Evolutionary conservation across 306 rosid genomes (phyloP), one percentile per base, ranked within the genome.

Genomic region (Lathyrus oleraceus): DNA sequence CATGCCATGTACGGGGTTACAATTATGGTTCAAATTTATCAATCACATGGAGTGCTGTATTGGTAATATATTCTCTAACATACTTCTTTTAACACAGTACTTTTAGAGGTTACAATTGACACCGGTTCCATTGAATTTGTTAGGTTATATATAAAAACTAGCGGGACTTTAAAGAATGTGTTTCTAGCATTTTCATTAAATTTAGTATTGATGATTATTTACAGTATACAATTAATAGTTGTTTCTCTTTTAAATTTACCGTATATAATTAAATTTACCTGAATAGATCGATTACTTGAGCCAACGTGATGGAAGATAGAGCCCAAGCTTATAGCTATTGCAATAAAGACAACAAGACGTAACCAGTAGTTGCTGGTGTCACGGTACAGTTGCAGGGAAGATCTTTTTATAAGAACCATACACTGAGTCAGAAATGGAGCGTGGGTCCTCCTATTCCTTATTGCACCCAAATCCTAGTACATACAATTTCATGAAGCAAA

Each of bases 321-420:
- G 17, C 87, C 97, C 4, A 91, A 65, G 65, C 92, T 76, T 3
- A 73, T 0, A 25, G 85, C 72, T 21, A 86, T 30, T 30, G 17
- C 21, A 20, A 74, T 58, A 36, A 85, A 91, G 40, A 83, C 78
- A 30, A 12, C 58, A 1, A 91, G 61, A 71, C 90, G 90, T 65
- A 91, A 17, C 95, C 92, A 88, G 61, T 91, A 91, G 58, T 91
- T 86, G 72, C 90, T 89, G 12, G 73, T 62, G 75, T 91, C 87
- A 1, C 97, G 87, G 38, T 59, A 66, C 81, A 88, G 78, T 40
- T 86, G 89, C 78, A 86, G 11, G 27, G 82, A 86, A 21, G 92
- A 83, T 82, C 97, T 90, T 72, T 77, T 78, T 36, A 78, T 74
- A 12, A 91, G 92, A 65, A 88, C 78, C 2, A 57, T 49, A 64